phyloP scores from a whole-genome alignment of 2,329 filamentous ascomycete species.

The Coniochaeta hoffmannii region DNA sequence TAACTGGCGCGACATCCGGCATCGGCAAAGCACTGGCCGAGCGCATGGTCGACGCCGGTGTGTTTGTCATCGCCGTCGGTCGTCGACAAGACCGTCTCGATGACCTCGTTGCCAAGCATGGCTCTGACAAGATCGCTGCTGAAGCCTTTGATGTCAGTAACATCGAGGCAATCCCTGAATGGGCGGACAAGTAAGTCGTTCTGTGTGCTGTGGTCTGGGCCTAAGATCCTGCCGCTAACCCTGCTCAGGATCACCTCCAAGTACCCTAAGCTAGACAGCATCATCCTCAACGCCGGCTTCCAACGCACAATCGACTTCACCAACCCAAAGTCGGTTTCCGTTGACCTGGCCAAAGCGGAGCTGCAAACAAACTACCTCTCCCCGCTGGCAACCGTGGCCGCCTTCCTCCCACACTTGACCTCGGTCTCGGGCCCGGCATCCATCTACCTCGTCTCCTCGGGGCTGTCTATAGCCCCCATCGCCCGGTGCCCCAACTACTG shows the following conservation, averaged over 20 bases:
- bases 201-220: not conserved
- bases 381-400: conserved; percentile 10
- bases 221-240: not conserved
- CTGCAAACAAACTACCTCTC: conserved; percentile 16
- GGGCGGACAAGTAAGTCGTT: conserved; percentile 27
- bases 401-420: conserved; percentile 17
- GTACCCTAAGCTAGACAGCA: conserved; percentile 44
- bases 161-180: conserved; percentile 30
- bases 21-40: conserved; percentile 42
- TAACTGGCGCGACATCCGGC: conserved; percentile 47
- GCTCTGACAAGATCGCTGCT: conserved; percentile 30
- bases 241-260: conserved; percentile 21
- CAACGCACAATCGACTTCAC: conserved; percentile 41
- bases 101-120: conserved; percentile 38
- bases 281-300: conserved; percentile 51
- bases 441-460: conserved; percentile 14
- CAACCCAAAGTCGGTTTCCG: conserved; percentile 25
- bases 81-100: conserved; percentile 46
- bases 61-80: conserved; percentile 48
- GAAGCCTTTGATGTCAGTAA: conserved; percentile 40
- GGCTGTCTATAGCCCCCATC: conserved; percentile 37
- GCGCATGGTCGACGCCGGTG: conserved; percentile 32
- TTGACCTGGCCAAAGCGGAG: conserved; percentile 25
- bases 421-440: conserved; percentile 24
- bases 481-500: conserved; percentile 42